Percentiles rank a stretch among this genome's conserved stretches.
Conservation (phyloP, 2,329 filamentous ascomycete genomes). For the Talaromyces sp. region DNA sequence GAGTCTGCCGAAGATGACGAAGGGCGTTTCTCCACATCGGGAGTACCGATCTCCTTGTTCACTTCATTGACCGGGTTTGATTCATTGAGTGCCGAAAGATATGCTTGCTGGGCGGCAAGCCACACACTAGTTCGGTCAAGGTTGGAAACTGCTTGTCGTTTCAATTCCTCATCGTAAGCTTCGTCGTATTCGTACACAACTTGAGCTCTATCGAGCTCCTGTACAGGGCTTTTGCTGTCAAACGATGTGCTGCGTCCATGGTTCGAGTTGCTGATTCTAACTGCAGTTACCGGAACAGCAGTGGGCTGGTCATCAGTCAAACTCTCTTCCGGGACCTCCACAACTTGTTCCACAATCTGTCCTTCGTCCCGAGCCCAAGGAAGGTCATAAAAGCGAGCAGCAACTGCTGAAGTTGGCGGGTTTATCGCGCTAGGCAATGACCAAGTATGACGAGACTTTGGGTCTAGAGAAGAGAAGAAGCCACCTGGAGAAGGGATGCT, state of each 20-base stretch:
- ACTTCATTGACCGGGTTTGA: slow-evolving; percentile 51
- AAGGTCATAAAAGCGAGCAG: slow-evolving; percentile 82
- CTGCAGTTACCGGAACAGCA: slow-evolving; percentile 32
- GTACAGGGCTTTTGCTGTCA: slow-evolving; percentile 30
- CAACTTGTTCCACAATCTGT: slow-evolving; percentile 60
- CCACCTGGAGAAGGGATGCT: slow-evolving; percentile 88
- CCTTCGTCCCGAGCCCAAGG: slow-evolving; percentile 61
- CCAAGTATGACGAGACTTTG: slow-evolving; percentile 76
- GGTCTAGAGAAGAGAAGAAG: slow-evolving; percentile 82
- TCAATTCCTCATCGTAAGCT: slow-evolving; percentile 68
- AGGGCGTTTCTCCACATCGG: slow-evolving; percentile 16
- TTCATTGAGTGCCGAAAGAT: slow-evolving; percentile 61
- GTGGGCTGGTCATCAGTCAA: slow-evolving; percentile 28
- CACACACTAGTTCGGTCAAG: slow-evolving; percentile 80
- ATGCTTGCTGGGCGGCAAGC: slow-evolving; percentile 76
- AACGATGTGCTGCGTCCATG: slow-evolving; percentile 4
- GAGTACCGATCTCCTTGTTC: slow-evolving; percentile 17
- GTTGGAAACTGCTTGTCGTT: slow-evolving; percentile 65
- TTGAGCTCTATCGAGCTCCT: slow-evolving; percentile 58
- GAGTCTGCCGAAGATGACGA: slow-evolving; percentile 18
- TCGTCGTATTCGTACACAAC: slow-evolving; percentile 69
- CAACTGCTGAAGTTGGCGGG: slow-evolving; percentile 79
- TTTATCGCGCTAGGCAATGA: slow-evolving; percentile 55
- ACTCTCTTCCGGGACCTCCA: slow-evolving; percentile 51
- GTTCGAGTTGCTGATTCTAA: slow-evolving; percentile 40